Evolutionary conservation across 2,329 filamentous ascomycete species (phyloP).

Genomic region (Diaporthe velutina): DNA sequence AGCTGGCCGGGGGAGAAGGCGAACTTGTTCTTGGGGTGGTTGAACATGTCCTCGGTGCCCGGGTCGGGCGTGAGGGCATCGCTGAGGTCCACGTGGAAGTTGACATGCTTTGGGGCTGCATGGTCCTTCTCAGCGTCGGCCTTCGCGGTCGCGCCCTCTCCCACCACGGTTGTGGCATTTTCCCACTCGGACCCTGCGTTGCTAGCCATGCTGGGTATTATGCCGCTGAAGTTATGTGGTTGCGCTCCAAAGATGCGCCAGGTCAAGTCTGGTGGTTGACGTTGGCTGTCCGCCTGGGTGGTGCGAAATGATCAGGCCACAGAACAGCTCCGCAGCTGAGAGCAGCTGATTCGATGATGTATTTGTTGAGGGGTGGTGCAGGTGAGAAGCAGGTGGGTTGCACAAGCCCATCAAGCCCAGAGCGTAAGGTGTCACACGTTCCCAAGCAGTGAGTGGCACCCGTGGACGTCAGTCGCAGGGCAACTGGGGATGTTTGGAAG

Average conservation of each 20-base stretch:
- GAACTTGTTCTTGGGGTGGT: slow-evolving; percentile 76
- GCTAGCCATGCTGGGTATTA: slow-evolving; percentile 27
- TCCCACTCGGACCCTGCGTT: slow-evolving; percentile 21
- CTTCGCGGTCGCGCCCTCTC: background rate
- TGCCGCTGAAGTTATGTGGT: slow-evolving; percentile 6
- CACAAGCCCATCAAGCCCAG: slow-evolving; percentile 23
- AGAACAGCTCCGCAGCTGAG: background rate
- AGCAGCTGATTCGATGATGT: slow-evolving; percentile 12
- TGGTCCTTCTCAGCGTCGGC: background rate
- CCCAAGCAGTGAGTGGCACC: background rate
- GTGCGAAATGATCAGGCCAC: slow-evolving; percentile 13
- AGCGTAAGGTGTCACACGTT: background rate
- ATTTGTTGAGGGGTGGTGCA: slow-evolving; percentile 11
- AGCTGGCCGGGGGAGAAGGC: slow-evolving; percentile 80
- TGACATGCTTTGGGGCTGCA: slow-evolving; percentile 37
- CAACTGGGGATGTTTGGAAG: background rate
- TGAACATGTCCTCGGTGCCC: slow-evolving; percentile 78
- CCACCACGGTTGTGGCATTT: slow-evolving; percentile 11
- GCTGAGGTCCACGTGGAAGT: slow-evolving; percentile 49
- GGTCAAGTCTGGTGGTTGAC: background rate
- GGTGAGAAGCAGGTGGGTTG: slow-evolving; percentile 11
- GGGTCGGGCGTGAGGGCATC: slow-evolving; percentile 78
- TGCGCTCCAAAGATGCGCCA: background rate
- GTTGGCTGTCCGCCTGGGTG: background rate
- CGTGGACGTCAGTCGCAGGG: background rate